phyloP scores from a whole-genome alignment of 345 rosid species.

The Carallia pectinifolia region DNA sequence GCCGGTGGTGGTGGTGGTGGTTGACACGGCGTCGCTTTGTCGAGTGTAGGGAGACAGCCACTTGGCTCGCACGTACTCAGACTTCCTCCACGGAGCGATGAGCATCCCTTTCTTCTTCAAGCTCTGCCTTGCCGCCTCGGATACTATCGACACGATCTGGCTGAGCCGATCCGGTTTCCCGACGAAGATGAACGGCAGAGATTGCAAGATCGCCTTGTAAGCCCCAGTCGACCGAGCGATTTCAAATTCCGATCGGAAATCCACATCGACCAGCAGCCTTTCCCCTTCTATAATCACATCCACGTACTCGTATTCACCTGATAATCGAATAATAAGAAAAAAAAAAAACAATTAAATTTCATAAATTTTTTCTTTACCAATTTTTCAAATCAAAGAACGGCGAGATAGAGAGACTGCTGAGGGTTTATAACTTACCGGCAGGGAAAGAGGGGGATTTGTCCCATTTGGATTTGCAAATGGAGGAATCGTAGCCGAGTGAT shows the following conservation, averaged over 20 bases:
- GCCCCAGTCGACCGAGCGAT: conserved; percentile 79
- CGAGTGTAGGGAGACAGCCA: conserved; percentile 64
- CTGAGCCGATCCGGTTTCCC: conserved; percentile 73
- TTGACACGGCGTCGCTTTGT: not conserved
- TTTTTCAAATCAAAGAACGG: too few relatives aligned
- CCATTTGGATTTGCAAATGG: conserved; percentile 96
- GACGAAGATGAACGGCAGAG: conserved; percentile 67
- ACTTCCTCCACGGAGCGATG: conserved; percentile 87
- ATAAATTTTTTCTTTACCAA: not conserved
- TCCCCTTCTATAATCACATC: conserved; percentile 63
- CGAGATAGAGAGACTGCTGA: not conserved
- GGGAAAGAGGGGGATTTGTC: conserved; percentile 68
- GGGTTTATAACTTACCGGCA: conserved; percentile 44
- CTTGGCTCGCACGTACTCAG: conserved; percentile 75
- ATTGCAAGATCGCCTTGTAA: conserved; percentile 63
- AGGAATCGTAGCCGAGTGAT: conserved; percentile 63
- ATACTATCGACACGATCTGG: conserved; percentile 54
- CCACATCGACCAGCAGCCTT: conserved; percentile 69
- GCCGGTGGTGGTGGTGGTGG: not conserved
- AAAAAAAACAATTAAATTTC: not conserved
- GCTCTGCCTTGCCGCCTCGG: conserved; percentile 76
- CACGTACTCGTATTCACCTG: conserved; percentile 80
- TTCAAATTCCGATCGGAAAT: conserved; percentile 83
- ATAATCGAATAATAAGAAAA: not conserved
- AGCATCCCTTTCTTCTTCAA: conserved; percentile 91